Base-by-base conservation (phyloP, 371 early-diverging fungal species). In the Apophysomyces elegans region DNA sequence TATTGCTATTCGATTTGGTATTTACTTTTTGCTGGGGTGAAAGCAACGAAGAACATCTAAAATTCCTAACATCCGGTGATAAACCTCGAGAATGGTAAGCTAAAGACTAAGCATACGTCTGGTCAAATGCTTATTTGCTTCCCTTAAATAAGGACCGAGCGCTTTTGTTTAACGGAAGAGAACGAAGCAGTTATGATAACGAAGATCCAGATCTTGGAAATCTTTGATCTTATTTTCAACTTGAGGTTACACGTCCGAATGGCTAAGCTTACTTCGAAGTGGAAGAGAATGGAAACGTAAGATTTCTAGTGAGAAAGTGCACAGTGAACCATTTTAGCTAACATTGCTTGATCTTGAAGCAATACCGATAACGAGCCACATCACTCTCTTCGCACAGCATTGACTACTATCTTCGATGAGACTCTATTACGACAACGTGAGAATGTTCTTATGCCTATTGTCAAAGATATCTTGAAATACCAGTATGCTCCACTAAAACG, bases 381-480 rank as follows among this genome's bases (percentile, higher is more conserved):
- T 13, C 63, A 56, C 45, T 54, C 68, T n/a, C 65, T 68, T 9
- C 61, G 66, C 6, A 47, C 37, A 9, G 58, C 64, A 43, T 46
- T 74, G 32, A 61, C 50, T n/a, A 21, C 56, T 14, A 77, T 72
- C 6, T 73, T 78, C 56, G 59, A 67, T 8, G 72, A 73, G 56
- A 74, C 81, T 8, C 58, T 70, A 14, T 58, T 75, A 12, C 61
- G 75, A 9, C 68, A 76, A 7, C 73, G 73, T 16, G 79, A 79
- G 54, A 64, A 71, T 37, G 68, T 66, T 13, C 63, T 86, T 37
- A 82, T 74, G 70, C 83, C 83, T 1, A 81, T 86, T 46, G 58
- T 83, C 2, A 74, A 84, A 16, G 85, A 84, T 61, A 77, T 86
- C 8, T 67, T 86, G 6, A 74, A 75, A 38, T 85, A 85, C 59